These are phyloP conservation scores for Uronychia setigera DNA, from an alignment of 73 alveolate species.

Conservation along the genomic window DNA sequence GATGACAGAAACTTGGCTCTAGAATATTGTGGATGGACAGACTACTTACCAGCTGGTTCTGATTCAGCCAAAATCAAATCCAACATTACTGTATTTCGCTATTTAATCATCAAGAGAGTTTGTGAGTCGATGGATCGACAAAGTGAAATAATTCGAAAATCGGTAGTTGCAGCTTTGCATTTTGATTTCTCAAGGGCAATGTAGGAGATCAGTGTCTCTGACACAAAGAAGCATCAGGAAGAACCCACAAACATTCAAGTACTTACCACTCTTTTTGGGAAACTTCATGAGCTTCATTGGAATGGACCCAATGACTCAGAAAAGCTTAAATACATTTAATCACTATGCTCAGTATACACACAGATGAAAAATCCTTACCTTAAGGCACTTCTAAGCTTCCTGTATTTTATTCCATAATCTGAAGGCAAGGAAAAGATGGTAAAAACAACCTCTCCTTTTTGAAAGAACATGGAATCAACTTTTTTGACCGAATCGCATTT, in stretches of 20 bases:
- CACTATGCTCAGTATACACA: not conserved
- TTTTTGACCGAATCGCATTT: not conserved
- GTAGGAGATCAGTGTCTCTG: not conserved
- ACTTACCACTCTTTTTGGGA: not conserved
- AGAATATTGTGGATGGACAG: not conserved
- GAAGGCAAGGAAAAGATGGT: conserved; percentile 1
- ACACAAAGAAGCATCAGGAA: not conserved
- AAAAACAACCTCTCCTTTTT: not conserved
- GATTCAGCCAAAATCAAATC: not conserved
- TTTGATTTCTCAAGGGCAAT: not conserved
- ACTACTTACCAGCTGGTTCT: not conserved
- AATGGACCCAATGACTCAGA: not conserved
- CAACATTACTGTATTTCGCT: not conserved
- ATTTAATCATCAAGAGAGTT: not conserved
- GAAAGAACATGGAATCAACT: not conserved
- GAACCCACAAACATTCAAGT: not conserved
- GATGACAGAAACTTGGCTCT: not conserved
- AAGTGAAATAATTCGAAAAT: not conserved
- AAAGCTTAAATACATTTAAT: not conserved
- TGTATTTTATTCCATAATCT: not conserved
- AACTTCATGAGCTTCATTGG: not conserved
- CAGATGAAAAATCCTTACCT: not conserved
- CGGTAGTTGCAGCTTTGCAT: not conserved
- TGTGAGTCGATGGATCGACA: not conserved
- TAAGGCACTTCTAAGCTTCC: not conserved